Evolutionary conservation across 495 filamentous ascomycete species (phyloP).

Genomic region (Neohortaea acidophila): DNA sequence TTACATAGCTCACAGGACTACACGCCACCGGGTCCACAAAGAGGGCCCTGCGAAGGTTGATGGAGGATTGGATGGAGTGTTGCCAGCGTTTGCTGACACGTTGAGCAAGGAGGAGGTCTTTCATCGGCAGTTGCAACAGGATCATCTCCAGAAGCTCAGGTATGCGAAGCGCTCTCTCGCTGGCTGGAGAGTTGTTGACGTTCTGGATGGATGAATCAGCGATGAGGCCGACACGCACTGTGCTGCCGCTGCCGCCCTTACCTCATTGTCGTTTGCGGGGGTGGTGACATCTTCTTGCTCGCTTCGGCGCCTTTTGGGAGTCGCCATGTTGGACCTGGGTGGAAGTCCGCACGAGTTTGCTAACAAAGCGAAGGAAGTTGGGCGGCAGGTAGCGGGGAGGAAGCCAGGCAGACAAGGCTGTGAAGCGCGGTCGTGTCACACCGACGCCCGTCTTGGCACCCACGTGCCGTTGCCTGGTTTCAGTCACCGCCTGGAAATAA

Average conservation of each 20-base stretch:
- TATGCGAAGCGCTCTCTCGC: neutral
- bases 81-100: conserved; percentile 3
- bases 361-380: too few relatives aligned
- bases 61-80: neutral
- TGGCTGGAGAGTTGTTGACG: neutral
- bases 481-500: neutral
- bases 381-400: too few relatives aligned
- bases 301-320: too few relatives aligned
- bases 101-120: conserved; percentile 5
- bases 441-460: neutral
- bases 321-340: too few relatives aligned
- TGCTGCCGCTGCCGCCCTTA: neutral
- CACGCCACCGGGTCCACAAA: conserved; percentile 1
- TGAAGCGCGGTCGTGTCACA: too few relatives aligned
- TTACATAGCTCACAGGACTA: neutral
- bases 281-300: too few relatives aligned
- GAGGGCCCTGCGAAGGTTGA: neutral
- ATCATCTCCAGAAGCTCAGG: conserved; percentile 8
- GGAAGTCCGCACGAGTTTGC: too few relatives aligned
- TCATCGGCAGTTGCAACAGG: neutral
- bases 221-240: neutral
- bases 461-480: neutral
- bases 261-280: too few relatives aligned
- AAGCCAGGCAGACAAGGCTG: too few relatives aligned
- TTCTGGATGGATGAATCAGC: neutral